phyloP scores from a whole-genome alignment of 1,284 basidiomycete genomes.

The Coniferiporia weirii region DNA sequence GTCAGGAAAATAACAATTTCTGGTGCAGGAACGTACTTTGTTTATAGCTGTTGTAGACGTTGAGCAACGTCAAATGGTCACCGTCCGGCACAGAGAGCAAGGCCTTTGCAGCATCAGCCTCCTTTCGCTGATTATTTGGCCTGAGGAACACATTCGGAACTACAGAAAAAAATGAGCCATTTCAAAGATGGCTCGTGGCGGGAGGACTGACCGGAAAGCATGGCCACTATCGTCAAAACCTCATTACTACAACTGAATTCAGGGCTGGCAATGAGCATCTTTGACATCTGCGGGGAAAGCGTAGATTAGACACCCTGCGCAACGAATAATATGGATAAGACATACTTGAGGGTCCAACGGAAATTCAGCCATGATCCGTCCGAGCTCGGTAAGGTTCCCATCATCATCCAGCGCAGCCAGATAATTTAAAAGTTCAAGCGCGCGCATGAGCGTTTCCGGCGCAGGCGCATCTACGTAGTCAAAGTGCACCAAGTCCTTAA shows the following conservation, averaged over 20 bases:
- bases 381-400: slow-evolving; percentile 84
- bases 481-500: slow-evolving; percentile 88
- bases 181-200: background rate
- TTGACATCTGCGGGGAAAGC: slow-evolving; percentile 57
- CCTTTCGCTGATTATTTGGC: slow-evolving; percentile 81
- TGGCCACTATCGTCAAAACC: slow-evolving; percentile 90
- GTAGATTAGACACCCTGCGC: slow-evolving; percentile 5
- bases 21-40: slow-evolving; percentile 50
- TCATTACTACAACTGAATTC: slow-evolving; percentile 97
- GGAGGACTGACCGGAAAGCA: slow-evolving; percentile 73
- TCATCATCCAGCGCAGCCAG: slow-evolving; percentile 93
- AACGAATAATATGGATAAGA: background rate
- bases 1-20: background rate
- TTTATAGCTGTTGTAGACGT: slow-evolving; percentile 93
- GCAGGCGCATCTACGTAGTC: slow-evolving; percentile 97
- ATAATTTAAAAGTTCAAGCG: slow-evolving; percentile 91
- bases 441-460: slow-evolving; percentile 97
- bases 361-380: slow-evolving; percentile 95
- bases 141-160: slow-evolving; percentile 94
- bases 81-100: slow-evolving; percentile 89
- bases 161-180: slow-evolving; percentile 24
- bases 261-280: slow-evolving; percentile 91
- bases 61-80: slow-evolving; percentile 92
- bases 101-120: slow-evolving; percentile 91
- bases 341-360: slow-evolving; percentile 91